Evolutionary conservation across 768 basidiomycete species (phyloP).

Genomic region (Auricularia sp.): DNA sequence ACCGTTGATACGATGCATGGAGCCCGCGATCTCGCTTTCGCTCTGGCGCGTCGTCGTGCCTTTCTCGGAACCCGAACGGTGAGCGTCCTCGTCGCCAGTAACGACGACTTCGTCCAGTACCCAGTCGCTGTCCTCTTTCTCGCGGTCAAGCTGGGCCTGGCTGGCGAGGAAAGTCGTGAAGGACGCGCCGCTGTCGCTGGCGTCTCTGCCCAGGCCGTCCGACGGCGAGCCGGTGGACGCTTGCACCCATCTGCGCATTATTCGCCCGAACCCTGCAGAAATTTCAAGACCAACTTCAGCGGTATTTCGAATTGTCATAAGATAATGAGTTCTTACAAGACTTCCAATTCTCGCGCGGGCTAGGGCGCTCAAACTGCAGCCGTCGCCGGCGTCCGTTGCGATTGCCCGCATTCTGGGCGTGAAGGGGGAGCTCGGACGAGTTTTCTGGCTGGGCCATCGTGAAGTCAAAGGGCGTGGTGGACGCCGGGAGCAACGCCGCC

Average conservation of each 20-base stretch:
- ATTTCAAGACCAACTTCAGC: too few species aligned
- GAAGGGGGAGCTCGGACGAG: too few species aligned
- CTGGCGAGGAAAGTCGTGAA: not conserved
- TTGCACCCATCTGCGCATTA: not conserved
- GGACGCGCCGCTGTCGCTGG: not conserved
- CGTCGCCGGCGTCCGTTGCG: too few species aligned
- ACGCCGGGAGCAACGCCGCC: too few species aligned
- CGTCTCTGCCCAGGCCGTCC: not conserved
- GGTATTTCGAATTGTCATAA: too few species aligned
- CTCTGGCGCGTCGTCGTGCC: conserved; percentile 11
- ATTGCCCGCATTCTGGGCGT: too few species aligned
- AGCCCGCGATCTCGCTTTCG: not conserved
- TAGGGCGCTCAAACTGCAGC: too few species aligned
- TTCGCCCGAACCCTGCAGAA: too few species aligned
- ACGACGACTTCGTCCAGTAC: conserved; percentile 18
- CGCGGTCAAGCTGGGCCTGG: not conserved
- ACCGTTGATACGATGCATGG: not conserved
- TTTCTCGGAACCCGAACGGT: conserved; percentile 4
- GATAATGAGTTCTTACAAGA: too few species aligned
- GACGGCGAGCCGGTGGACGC: not conserved
- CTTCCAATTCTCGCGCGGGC: too few species aligned
- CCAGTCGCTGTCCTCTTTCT: conserved; percentile 11
- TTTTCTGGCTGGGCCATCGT: too few species aligned
- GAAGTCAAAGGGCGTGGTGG: too few species aligned
- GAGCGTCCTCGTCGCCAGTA: conserved; percentile 15